phyloP scores from a whole-genome alignment of 139 green algal genomes.

The Auxenochlorella protothecoides region DNA sequence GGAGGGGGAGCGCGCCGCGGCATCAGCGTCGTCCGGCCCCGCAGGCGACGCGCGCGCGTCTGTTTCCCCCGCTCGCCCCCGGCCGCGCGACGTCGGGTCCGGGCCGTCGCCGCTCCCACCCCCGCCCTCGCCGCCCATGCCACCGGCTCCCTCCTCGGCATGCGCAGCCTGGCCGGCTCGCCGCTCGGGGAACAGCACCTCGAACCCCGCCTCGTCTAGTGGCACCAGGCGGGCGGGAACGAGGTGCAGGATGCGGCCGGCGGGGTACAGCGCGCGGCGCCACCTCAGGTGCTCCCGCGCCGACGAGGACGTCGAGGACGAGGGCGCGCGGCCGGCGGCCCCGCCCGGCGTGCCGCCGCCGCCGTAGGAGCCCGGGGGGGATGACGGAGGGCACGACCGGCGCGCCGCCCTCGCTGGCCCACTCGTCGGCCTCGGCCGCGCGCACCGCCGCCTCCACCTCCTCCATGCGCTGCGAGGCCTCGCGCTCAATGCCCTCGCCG shows the following conservation, averaged over 20 bases:
- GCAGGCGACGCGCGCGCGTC: neutral
- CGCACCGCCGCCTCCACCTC: conserved; percentile 24
- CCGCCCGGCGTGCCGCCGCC: neutral
- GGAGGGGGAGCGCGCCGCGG: neutral
- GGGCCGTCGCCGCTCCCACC: neutral
- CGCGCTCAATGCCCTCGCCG: neutral
- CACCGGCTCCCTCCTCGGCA: neutral
- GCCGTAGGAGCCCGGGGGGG: conserved; percentile 9
- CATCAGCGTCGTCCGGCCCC: neutral
- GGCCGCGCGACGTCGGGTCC: neutral
- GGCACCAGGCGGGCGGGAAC: conserved; percentile 42
- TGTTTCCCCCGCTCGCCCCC: neutral
- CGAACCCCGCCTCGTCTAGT: too few species aligned
- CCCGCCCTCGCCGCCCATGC: neutral
- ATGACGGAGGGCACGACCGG: conserved; percentile 23
- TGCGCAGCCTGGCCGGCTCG: neutral
- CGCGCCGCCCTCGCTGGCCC: neutral
- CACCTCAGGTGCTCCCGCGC: conserved; percentile 5
- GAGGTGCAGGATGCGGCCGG: conserved; percentile 70
- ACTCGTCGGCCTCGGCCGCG: conserved; percentile 26
- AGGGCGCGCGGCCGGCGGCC: neutral
- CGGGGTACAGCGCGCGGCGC: conserved; percentile 56
- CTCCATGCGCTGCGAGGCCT: conserved; percentile 13
- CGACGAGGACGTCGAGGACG: neutral
- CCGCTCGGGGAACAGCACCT: too few species aligned